A percentile compares a stretch with the other conserved stretches of the same genome.
Evolutionary conservation across 73 alveolate genomes (phyloP).

Genomic region (Paramecium sexaurelia): DNA sequence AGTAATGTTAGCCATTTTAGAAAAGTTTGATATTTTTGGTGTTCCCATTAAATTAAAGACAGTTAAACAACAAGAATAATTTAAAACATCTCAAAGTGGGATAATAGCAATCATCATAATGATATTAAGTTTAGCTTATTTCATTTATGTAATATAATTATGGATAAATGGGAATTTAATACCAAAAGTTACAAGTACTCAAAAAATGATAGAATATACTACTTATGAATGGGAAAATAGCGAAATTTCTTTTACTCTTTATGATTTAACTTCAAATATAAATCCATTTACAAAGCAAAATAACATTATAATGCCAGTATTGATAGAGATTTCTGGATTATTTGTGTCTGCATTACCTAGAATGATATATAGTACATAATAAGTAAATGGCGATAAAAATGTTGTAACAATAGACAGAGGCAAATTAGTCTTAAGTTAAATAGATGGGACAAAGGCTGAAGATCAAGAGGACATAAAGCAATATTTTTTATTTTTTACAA

Average conservation of each 20-base stretch:
- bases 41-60: not conserved
- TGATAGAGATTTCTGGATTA: not conserved
- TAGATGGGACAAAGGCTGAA: not conserved
- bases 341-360: not conserved
- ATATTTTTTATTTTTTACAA: not conserved
- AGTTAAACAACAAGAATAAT: not conserved
- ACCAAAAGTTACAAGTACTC: not conserved
- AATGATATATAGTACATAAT: not conserved
- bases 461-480: not conserved
- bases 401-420: not conserved
- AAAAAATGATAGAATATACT: not conserved
- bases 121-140: not conserved
- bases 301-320: slow-evolving; percentile 2
- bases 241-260: not conserved
- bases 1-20: not conserved
- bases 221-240: slow-evolving; percentile 5
- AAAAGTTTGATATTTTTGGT: slow-evolving; percentile 1
- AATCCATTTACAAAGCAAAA: slow-evolving; percentile 30
- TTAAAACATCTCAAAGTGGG: not conserved
- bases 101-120: not conserved
- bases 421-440: not conserved
- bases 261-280: not conserved
- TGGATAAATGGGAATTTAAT: not conserved
- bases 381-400: not conserved
- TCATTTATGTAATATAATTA: not conserved